Percentiles rank a stretch among this genome's conserved stretches.
Conservation (phyloP, 345 rosid species). For the Hypericum perforatum region DNA sequence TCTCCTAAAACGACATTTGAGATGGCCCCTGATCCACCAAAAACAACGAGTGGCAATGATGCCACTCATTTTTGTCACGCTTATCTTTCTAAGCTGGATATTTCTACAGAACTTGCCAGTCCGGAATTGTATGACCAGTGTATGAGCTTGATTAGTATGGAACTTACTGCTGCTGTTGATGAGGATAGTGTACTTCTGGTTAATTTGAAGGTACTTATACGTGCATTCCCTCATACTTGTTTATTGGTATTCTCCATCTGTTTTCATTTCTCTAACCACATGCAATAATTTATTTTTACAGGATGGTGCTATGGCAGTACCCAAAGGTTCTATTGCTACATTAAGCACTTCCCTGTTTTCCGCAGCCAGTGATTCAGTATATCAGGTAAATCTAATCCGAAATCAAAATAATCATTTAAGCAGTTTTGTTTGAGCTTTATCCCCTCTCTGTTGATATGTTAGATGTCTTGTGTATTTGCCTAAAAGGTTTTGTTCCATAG, state of each 20-base stretch:
- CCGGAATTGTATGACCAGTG: constrained; percentile 47
- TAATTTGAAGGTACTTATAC: constrained; percentile 48
- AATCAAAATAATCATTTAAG: too few relatives aligned
- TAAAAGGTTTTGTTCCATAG: too few relatives aligned
- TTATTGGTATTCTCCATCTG: background rate
- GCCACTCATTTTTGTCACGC: constrained; percentile 20
- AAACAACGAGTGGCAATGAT: constrained; percentile 20
- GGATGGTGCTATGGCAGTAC: constrained; percentile 60
- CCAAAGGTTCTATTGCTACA: constrained; percentile 35
- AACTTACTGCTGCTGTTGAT: constrained; percentile 28
- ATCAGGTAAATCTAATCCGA: constrained; percentile 41
- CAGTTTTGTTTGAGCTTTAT: too few relatives aligned
- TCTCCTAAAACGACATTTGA: constrained; percentile 26
- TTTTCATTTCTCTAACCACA: constrained; percentile 5
- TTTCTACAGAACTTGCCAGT: constrained; percentile 65
- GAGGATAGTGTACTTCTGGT: constrained; percentile 36
- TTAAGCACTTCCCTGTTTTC: constrained; percentile 43
- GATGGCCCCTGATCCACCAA: constrained; percentile 29
- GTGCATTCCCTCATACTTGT: background rate
- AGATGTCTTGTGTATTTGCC: too few relatives aligned
- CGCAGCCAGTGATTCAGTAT: constrained; percentile 39
- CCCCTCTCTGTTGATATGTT: too few relatives aligned
- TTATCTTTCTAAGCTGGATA: constrained; percentile 82
- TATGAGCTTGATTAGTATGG: constrained; percentile 31
- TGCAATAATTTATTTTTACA: constrained; percentile 22